Evolutionary conservation across 306 rosid genomes (phyloP), one percentile per base, ranked within the genome.

Genomic region (Gastrolobium bilobum): DNA sequence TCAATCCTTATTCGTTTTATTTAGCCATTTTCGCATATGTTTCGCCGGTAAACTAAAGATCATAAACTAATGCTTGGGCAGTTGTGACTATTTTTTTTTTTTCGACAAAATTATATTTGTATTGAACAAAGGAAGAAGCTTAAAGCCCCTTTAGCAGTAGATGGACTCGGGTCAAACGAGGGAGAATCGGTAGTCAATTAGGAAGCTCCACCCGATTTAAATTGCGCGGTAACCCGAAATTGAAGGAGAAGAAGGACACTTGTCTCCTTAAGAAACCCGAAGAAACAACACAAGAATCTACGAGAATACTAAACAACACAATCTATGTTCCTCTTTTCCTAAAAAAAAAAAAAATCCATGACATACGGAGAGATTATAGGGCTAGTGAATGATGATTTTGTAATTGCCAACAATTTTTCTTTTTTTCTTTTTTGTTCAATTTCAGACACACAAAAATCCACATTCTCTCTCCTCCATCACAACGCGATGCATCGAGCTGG

Each of bases 171-270:
- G 38, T 31, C 26, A 20, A 20, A 20, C 26, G 26, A 20, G 26
- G 26, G 26, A 20, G 26, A 20, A 20, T 20, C 26, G 26, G 26
- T 20, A 20, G 26, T 20, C 26, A 20, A 20, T 20, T 20, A 20
- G 26, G 48, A 15, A 71, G 29, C 14, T n/a, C 52, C 44, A 48
- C 34, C 50, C 37, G n/a, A 6, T 57, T 35, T 10, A 37, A 39
- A 61, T 50, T 85, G 83, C 84, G 82, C 86, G 93, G 92, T 76
- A 91, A 90, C 54, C 89, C 93, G 74, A 65, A 57, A 83, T 74
- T 63, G 4, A 76, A 80, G 92, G 92, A 71, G 65, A 56, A 60
- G 13, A 70, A 33, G 2, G 72, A 78, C 84, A 81, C 70, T 71
- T 81, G 85, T 78, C 70, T 44, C 31, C 40, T 29, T 70, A 60